Percentiles rank a stretch among this genome's conserved stretches.
Conservation (phyloP, 1,284 basidiomycete genomes). For the Golubevia pallescens region DNA sequence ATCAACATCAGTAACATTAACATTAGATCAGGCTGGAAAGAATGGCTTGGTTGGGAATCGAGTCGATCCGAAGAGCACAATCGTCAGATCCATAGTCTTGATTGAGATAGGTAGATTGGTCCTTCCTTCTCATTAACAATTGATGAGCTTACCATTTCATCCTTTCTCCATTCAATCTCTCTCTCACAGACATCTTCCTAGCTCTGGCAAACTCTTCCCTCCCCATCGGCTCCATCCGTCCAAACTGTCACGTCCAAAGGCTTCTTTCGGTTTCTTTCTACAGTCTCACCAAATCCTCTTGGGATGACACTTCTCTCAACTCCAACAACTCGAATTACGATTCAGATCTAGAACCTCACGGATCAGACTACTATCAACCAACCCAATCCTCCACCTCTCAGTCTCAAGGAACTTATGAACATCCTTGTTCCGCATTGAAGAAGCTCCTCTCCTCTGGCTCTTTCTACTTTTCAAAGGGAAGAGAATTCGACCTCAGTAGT, state of each 20-base stretch:
- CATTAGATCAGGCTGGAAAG: too few relatives aligned
- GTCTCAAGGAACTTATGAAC: constrained; percentile 71
- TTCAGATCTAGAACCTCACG: constrained; percentile 24
- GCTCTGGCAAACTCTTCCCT: constrained; percentile 37
- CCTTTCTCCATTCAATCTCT: too few relatives aligned
- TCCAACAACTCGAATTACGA: constrained; percentile 7
- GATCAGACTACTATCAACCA: constrained; percentile 17
- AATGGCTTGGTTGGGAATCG: too few relatives aligned
- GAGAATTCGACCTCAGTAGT: constrained; percentile 78
- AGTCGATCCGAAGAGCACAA: too few relatives aligned
- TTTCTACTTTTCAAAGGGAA: constrained; percentile 87
- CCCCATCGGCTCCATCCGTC: constrained; percentile 36
- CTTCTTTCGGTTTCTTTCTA: constrained; percentile 49
- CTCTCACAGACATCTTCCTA: constrained; percentile 55
- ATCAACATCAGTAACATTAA: too few relatives aligned
- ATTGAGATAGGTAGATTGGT: too few relatives aligned
- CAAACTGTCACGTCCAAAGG: constrained; percentile 29
- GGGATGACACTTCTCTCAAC: constrained; percentile 39
- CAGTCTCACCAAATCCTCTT: constrained; percentile 42
- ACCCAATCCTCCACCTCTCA: constrained; percentile 19
- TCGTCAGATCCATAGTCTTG: too few relatives aligned
- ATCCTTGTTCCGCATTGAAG: constrained; percentile 85
- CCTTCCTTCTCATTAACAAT: too few relatives aligned
- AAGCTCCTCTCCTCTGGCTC: constrained; percentile 90
- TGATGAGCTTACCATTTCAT: too few relatives aligned